Evolutionary conservation across 352 stramenopile species (phyloP).

Genomic region (Pythium brachiatum): DNA sequence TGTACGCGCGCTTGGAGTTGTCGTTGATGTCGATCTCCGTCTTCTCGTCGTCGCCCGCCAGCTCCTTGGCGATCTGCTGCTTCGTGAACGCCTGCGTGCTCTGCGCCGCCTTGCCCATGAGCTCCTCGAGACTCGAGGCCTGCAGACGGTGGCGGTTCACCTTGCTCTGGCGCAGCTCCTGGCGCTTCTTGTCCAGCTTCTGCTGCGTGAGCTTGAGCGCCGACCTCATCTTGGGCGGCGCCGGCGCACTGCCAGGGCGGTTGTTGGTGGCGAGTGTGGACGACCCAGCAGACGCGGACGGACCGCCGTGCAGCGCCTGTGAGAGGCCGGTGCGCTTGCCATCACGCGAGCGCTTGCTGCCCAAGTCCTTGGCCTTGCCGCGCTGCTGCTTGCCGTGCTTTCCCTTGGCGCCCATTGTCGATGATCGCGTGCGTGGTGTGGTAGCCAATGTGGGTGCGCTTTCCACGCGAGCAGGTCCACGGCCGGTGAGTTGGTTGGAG

Average conservation of each 20-base stretch:
- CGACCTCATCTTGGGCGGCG: slow-evolving; percentile 27
- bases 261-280: slow-evolving; percentile 7
- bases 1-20: slow-evolving; percentile 92
- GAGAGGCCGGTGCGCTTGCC: slow-evolving; percentile 21
- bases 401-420: slow-evolving; percentile 18
- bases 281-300: background rate
- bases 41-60: slow-evolving; percentile 20
- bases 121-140: slow-evolving; percentile 48
- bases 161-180: slow-evolving; percentile 57
- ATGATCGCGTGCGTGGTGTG: background rate
- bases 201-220: slow-evolving; percentile 41
- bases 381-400: slow-evolving; percentile 12
- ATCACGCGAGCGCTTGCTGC: slow-evolving; percentile 12
- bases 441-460: background rate
- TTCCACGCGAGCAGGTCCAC: background rate
- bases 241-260: slow-evolving; percentile 22
- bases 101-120: slow-evolving; percentile 43
- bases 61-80: slow-evolving; percentile 26
- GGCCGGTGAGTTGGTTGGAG: background rate
- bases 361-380: slow-evolving; percentile 18
- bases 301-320: slow-evolving; percentile 12
- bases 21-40: slow-evolving; percentile 69
- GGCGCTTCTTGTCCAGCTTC: slow-evolving; percentile 58
- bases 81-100: slow-evolving; percentile 43
- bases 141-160: slow-evolving; percentile 40